A percentile compares a stretch with the other conserved stretches of the same genome.
Conservation (phyloP, 352 stramenopile genomes). For the Pythium insidiosum region DNA sequence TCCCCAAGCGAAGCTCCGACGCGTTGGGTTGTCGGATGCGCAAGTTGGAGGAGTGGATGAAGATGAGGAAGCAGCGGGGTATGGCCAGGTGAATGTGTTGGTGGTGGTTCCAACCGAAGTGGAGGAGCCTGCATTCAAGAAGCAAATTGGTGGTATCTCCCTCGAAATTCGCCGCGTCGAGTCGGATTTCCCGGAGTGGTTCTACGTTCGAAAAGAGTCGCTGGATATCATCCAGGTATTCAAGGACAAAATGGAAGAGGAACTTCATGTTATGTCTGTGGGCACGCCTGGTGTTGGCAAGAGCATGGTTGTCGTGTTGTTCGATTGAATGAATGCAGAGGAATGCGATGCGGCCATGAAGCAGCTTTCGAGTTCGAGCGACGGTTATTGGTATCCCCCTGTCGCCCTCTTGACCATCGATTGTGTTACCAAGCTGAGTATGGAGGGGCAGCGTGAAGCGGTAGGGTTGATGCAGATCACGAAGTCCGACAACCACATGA, state of each 20-base stretch:
- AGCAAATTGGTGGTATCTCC: slow-evolving; percentile 5
- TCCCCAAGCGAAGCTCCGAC: background rate
- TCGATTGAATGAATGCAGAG: slow-evolving; percentile 4
- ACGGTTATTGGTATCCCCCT: background rate
- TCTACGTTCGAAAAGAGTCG: slow-evolving; percentile 21
- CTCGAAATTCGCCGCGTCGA: slow-evolving; percentile 16
- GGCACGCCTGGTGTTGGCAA: slow-evolving; percentile 18
- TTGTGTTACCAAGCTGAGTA: background rate
- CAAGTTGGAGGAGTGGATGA: background rate
- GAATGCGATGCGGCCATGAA: background rate
- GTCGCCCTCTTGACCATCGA: background rate
- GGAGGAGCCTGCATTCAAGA: slow-evolving; percentile 4
- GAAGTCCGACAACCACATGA: background rate
- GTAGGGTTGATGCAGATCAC: background rate
- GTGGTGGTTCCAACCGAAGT: slow-evolving; percentile 4
- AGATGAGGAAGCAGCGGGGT: background rate
- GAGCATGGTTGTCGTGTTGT: slow-evolving; percentile 20
- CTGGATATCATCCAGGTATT: slow-evolving; percentile 20
- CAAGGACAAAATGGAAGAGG: slow-evolving; percentile 7
- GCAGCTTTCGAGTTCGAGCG: background rate
- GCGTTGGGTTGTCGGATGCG: background rate
- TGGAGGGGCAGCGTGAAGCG: background rate
- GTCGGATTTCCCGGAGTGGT: slow-evolving; percentile 17
- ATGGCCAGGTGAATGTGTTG: background rate
- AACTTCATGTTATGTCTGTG: slow-evolving; percentile 12